phyloP scores from a whole-genome alignment of 202 grass and related monocot species.

The Schoenoplectus tabernaemontani region DNA sequence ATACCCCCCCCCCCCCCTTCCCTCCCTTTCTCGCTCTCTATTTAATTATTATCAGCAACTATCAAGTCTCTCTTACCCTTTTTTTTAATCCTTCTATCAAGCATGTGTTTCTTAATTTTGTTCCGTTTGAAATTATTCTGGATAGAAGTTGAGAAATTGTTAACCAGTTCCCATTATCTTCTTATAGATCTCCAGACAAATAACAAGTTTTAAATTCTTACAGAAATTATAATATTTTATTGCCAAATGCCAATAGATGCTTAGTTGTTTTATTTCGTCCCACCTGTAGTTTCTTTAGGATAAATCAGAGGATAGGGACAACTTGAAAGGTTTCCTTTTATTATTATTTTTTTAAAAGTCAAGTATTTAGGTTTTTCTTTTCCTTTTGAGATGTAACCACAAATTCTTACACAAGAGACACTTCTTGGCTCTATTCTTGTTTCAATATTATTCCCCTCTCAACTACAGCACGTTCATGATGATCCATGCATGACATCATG shows the following conservation, averaged over 20 bases:
- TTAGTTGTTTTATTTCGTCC: background rate
- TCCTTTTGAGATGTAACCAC: background rate
- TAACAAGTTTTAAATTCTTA: background rate
- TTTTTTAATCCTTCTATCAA: background rate
- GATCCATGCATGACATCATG: slow-evolving; percentile 19
- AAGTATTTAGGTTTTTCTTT: background rate
- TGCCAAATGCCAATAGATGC: background rate
- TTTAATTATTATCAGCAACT: too few relatives aligned
- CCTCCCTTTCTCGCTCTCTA: too few relatives aligned
- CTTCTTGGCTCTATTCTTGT: background rate
- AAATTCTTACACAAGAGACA: background rate
- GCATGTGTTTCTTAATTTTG: background rate
- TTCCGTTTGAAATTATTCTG: background rate
- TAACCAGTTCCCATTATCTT: background rate
- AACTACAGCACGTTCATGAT: slow-evolving; percentile 7
- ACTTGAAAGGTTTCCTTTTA: background rate
- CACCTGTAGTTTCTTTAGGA: background rate
- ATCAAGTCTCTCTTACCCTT: too few relatives aligned
- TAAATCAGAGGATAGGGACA: background rate
- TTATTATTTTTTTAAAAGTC: background rate
- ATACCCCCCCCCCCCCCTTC: too few relatives aligned
- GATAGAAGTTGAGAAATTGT: background rate
- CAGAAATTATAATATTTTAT: background rate
- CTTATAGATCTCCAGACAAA: background rate
- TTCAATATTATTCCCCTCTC: slow-evolving; percentile 3